Conservation (phyloP, 1,284 basidiomycete genomes). For the Omphalotus olearius region DNA sequence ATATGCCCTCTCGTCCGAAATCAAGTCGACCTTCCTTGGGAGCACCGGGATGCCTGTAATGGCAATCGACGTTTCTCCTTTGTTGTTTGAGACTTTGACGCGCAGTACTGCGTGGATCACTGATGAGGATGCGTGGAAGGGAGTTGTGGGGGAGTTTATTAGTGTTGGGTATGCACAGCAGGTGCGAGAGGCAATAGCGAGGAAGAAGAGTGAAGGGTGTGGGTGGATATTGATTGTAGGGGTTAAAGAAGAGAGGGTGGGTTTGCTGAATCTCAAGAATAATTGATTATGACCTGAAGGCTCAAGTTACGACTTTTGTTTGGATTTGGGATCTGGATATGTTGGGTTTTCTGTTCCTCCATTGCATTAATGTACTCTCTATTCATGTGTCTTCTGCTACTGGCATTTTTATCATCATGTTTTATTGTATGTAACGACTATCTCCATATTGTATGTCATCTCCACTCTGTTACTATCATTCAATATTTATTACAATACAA, state of each 20-base stretch:
- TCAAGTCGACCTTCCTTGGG: conserved; percentile 52
- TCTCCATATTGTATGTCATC: no score
- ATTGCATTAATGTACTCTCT: no score
- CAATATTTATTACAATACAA: no score
- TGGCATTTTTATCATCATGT: no score
- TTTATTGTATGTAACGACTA: no score
- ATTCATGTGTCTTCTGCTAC: no score
- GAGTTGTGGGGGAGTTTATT: conserved; percentile 49
- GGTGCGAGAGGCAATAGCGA: conserved; percentile 58
- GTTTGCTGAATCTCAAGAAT: conserved; percentile 44
- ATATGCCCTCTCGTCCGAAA: conserved; percentile 52
- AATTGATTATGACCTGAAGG: neutral
- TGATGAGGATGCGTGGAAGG: conserved; percentile 72
- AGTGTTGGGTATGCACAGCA: conserved; percentile 57
- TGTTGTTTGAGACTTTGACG: conserved; percentile 60
- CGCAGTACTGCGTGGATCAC: conserved; percentile 58
- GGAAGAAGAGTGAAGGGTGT: conserved; percentile 59
- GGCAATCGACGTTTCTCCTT: conserved; percentile 60
- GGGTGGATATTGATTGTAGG: conserved; percentile 62
- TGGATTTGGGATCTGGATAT: no score
- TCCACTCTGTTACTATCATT: no score
- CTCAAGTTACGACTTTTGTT: no score
- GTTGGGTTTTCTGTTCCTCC: no score
- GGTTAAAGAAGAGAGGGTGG: conserved; percentile 66
- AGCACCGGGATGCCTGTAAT: conserved; percentile 55